These are phyloP conservation scores for Thecaphora thlaspeos DNA, from an alignment of 1,284 basidiomycete species.

Conservation along the genomic window DNA sequence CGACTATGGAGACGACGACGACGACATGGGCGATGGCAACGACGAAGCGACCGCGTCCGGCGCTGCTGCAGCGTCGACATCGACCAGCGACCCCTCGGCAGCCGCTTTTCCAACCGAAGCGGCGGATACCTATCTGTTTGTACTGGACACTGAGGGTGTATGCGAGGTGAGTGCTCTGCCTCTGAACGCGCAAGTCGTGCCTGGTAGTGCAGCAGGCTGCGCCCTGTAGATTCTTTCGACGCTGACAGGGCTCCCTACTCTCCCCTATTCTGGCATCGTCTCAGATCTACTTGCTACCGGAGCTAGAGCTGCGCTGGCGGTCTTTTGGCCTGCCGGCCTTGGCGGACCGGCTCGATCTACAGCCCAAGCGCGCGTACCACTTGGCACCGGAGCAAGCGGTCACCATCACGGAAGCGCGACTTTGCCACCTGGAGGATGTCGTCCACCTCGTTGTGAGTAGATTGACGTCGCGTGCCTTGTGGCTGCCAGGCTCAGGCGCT, in stretches of 20 bases:
- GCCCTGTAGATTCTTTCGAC: too few relatives aligned
- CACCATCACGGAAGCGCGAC: background rate
- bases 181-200: too few relatives aligned
- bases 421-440: background rate
- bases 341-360: constrained; percentile 13
- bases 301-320: constrained; percentile 7
- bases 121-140: constrained; percentile 14
- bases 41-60: too few relatives aligned
- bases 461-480: too few relatives aligned
- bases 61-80: too few relatives aligned
- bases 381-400: background rate
- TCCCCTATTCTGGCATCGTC: too few relatives aligned
- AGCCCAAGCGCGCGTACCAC: background rate
- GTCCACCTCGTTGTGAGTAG: background rate
- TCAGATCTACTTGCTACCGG: constrained; percentile 32
- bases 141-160: constrained; percentile 4
- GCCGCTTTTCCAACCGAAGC: background rate
- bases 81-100: background rate
- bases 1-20: constrained; percentile 44
- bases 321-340: constrained; percentile 7
- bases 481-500: too few relatives aligned
- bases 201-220: too few relatives aligned
- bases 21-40: background rate
- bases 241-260: too few relatives aligned
- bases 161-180: background rate